Conservation (phyloP, 2,329 filamentous ascomycete genomes). For the Fusarium sp. region DNA sequence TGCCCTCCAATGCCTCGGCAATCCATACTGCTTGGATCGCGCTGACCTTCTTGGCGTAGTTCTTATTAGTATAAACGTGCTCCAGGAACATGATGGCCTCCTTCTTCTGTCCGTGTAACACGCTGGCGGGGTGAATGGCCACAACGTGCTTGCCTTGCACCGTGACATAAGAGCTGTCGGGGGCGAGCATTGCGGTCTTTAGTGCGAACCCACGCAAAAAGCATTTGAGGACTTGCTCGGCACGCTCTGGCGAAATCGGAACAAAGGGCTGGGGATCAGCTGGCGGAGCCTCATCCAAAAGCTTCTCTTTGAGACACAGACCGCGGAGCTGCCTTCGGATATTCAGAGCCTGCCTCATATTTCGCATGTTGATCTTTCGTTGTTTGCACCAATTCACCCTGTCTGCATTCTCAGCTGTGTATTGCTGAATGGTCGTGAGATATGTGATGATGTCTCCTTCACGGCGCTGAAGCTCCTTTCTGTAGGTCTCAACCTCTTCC, state of each 20-base stretch:
- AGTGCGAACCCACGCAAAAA: slow-evolving; percentile 72
- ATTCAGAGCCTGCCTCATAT: slow-evolving; percentile 72
- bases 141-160: slow-evolving; percentile 70
- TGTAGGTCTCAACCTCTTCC: slow-evolving; percentile 64
- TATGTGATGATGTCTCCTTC: slow-evolving; percentile 75
- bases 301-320: slow-evolving; percentile 64
- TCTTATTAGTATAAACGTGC: slow-evolving; percentile 74
- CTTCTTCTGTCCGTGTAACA: slow-evolving; percentile 70
- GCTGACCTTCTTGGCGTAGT: slow-evolving; percentile 75
- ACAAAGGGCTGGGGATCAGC: slow-evolving; percentile 68
- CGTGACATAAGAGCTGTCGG: slow-evolving; percentile 71
- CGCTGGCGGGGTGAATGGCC: slow-evolving; percentile 72
- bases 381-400: slow-evolving; percentile 69
- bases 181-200: slow-evolving; percentile 70
- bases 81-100: slow-evolving; percentile 77
- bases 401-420: slow-evolving; percentile 67
- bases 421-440: slow-evolving; percentile 72
- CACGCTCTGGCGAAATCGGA: slow-evolving; percentile 65
- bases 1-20: slow-evolving; percentile 58
- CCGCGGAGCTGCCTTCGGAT: slow-evolving; percentile 71
- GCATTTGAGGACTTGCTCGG: slow-evolving; percentile 67
- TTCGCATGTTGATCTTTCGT: slow-evolving; percentile 67
- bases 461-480: slow-evolving; percentile 69
- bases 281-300: slow-evolving; percentile 60
- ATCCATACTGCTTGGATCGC: slow-evolving; percentile 71